These are phyloP conservation scores for Cladosporium oxysporum DNA, from an alignment of 2,329 filamentous ascomycete species.

Conservation along the genomic window DNA sequence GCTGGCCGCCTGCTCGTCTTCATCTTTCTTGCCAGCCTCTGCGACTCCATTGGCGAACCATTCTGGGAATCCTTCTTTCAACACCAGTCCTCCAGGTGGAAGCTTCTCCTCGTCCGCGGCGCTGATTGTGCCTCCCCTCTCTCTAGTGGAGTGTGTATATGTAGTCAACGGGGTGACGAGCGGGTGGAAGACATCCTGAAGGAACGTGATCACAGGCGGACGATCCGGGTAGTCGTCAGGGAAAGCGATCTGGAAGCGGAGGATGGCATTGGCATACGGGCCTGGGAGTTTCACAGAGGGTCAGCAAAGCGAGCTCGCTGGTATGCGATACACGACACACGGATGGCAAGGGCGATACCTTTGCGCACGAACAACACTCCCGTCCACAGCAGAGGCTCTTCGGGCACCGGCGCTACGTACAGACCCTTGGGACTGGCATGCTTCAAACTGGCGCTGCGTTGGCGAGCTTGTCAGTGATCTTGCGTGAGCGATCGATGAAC, in stretches of 20 bases:
- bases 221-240: slow-evolving; percentile 75
- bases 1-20: neutral
- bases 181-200: slow-evolving; percentile 92
- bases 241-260: slow-evolving; percentile 89
- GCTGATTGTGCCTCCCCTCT: slow-evolving; percentile 75
- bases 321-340: neutral
- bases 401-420: slow-evolving; percentile 80
- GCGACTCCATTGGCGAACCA: slow-evolving; percentile 62
- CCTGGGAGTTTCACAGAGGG: slow-evolving; percentile 54
- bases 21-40: neutral
- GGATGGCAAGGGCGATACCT: slow-evolving; percentile 55
- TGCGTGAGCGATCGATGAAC: neutral
- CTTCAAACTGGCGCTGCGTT: slow-evolving; percentile 31
- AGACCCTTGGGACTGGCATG: slow-evolving; percentile 80
- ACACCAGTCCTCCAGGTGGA: slow-evolving; percentile 84
- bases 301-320: neutral
- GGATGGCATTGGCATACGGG: slow-evolving; percentile 81
- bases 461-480: neutral
- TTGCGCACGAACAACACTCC: slow-evolving; percentile 90
- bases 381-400: slow-evolving; percentile 79
- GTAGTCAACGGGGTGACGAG: slow-evolving; percentile 91
- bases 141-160: slow-evolving; percentile 84
- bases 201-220: slow-evolving; percentile 83
- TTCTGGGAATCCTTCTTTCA: slow-evolving; percentile 84
- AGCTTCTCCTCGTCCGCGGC: slow-evolving; percentile 80